Evolutionary conservation across 2,329 filamentous ascomycete genomes (phyloP).

Genomic region (Cladosporium halotolerans): DNA sequence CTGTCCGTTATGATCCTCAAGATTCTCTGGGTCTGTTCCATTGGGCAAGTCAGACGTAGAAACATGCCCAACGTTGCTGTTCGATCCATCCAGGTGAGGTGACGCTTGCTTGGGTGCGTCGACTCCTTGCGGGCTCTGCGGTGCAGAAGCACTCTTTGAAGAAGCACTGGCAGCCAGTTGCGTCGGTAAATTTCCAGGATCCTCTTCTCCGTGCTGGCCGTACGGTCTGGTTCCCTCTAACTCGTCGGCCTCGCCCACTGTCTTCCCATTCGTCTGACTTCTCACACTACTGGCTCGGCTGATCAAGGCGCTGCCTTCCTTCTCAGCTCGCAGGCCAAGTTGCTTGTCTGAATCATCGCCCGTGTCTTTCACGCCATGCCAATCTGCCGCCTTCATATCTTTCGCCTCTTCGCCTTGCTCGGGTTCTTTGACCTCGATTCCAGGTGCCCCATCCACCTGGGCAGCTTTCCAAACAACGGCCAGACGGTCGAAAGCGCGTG

Average conservation of each 20-base stretch:
- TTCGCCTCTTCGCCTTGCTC: conserved; percentile 60
- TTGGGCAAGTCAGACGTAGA: conserved; percentile 38
- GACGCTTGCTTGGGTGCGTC: not conserved
- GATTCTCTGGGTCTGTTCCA: conserved; percentile 35
- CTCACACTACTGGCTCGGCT: conserved; percentile 66
- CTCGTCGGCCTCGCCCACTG: not conserved
- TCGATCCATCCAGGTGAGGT: conserved; percentile 16
- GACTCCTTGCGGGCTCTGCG: not conserved
- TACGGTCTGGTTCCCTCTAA: not conserved
- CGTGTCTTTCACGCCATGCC: conserved; percentile 54
- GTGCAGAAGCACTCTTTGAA: not conserved
- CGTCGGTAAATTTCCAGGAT: not conserved
- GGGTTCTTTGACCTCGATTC: conserved; percentile 53
- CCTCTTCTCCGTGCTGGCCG: not conserved
- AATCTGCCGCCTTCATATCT: conserved; percentile 65
- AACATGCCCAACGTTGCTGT: conserved; percentile 24
- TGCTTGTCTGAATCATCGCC: conserved; percentile 47
- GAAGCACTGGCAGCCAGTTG: not conserved
- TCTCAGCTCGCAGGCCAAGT: conserved; percentile 61
- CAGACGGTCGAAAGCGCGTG: conserved; percentile 71
- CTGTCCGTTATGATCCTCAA: conserved; percentile 21
- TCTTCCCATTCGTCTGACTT: conserved; percentile 1
- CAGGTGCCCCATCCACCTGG: conserved; percentile 18
- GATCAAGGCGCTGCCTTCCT: conserved; percentile 58
- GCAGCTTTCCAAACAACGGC: conserved; percentile 73